Percentiles rank a stretch among this genome's conserved stretches.
Evolutionary conservation across 257 asterid species (phyloP).

Genomic region (Solanum chiquidenum): DNA sequence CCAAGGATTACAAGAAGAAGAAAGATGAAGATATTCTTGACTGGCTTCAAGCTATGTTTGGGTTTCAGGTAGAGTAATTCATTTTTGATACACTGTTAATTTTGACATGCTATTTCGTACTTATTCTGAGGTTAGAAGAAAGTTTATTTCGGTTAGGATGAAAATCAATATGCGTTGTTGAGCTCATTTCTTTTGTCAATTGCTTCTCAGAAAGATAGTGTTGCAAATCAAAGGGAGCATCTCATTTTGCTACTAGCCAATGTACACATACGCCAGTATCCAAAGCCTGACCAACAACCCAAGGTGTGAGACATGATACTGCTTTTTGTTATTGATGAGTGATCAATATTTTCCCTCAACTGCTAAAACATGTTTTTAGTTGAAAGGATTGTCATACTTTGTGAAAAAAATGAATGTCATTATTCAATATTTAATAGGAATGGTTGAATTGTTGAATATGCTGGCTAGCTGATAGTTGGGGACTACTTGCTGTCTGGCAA

Average conservation of each 20-base stretch:
- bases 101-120: background rate
- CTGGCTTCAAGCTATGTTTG: slow-evolving; percentile 99
- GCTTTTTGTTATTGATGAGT: background rate
- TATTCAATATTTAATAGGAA: background rate
- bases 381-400: background rate
- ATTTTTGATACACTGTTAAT: background rate
- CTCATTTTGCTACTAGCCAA: slow-evolving; percentile 92
- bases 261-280: slow-evolving; percentile 95
- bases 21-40: slow-evolving; percentile 97
- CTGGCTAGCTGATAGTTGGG: background rate
- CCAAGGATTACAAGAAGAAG: slow-evolving; percentile 94
- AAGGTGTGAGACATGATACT: slow-evolving; percentile 45
- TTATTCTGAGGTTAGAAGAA: background rate
- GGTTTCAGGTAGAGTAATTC: slow-evolving; percentile 64
- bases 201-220: slow-evolving; percentile 76
- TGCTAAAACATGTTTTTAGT: background rate
- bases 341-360: background rate
- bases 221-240: slow-evolving; percentile 98
- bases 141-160: background rate
- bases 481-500: background rate
- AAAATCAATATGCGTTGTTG: slow-evolving; percentile 2
- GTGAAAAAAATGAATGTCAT: background rate
- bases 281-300: slow-evolving; percentile 97
- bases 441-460: background rate
- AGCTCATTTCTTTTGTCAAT: background rate